Percentiles rank a stretch among this genome's conserved stretches.
phyloP scores from a whole-genome alignment of 176 grass and related monocot species.

The Aegilops longissima region DNA sequence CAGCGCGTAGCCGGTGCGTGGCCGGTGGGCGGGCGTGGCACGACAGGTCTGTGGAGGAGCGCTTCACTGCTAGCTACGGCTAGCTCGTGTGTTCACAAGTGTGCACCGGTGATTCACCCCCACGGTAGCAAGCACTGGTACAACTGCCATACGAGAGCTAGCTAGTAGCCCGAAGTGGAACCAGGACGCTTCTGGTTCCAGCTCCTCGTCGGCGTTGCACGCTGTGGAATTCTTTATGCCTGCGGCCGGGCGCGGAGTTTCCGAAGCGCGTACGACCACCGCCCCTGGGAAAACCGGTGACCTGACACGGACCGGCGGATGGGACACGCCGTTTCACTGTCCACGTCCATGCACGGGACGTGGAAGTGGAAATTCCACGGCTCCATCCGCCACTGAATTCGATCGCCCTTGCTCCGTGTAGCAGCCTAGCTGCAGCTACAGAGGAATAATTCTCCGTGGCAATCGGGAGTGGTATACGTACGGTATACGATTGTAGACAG shows the following conservation, averaged over 20 bases:
- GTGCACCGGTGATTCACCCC: too few species aligned
- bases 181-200: background rate
- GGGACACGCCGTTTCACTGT: conserved; percentile 37
- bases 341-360: conserved; percentile 44
- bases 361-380: conserved; percentile 19
- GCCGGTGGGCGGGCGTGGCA: background rate
- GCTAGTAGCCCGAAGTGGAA: too few species aligned
- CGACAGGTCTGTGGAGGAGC: background rate
- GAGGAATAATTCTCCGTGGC: background rate
- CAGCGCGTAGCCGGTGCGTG: background rate
- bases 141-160: too few species aligned
- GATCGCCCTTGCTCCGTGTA: background rate
- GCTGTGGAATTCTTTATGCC: background rate
- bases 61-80: background rate
- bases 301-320: conserved; percentile 11
- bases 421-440: background rate
- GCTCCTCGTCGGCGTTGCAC: background rate
- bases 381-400: background rate
- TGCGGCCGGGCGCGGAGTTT: background rate
- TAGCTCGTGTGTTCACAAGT: too few species aligned
- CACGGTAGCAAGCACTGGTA: too few species aligned
- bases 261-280: background rate
- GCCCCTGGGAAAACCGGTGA: background rate
- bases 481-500: background rate
- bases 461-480: too few species aligned